These are phyloP conservation scores for Alisma plantagoaquatica DNA, from an alignment of 106 monocot species.

Conservation along the genomic window DNA sequence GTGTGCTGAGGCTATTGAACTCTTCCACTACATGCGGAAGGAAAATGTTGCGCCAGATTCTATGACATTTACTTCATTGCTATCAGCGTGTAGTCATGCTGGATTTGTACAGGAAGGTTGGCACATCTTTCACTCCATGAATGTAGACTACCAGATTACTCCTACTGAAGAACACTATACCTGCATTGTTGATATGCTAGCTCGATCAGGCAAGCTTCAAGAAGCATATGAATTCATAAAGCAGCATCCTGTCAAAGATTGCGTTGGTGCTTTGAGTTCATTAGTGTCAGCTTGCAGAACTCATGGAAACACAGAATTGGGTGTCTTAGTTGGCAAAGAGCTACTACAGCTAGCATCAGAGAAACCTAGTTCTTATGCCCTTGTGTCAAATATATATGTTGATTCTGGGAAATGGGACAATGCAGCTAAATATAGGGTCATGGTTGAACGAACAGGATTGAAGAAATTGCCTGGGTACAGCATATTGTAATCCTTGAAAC, in stretches of 20 bases:
- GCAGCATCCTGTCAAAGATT: constrained; percentile 18
- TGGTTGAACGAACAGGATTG: constrained; percentile 20
- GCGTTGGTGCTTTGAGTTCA: constrained; percentile 24
- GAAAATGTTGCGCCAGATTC: constrained; percentile 34
- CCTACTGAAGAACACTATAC: constrained; percentile 42
- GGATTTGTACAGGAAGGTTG: constrained; percentile 50
- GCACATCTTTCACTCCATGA: constrained; percentile 37
- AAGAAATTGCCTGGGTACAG: constrained; percentile 35
- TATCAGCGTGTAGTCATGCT: constrained; percentile 58
- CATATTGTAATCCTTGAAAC: too few relatives aligned
- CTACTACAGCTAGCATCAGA: constrained; percentile 30
- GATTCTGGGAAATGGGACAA: constrained; percentile 34
- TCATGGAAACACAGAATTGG: constrained; percentile 35
- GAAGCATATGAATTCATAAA: constrained; percentile 37
- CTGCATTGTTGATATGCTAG: constrained; percentile 56
- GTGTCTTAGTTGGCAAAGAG: constrained; percentile 28
- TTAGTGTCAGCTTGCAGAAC: constrained; percentile 45
- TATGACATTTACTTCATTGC: constrained; percentile 32
- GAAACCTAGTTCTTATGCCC: constrained; percentile 26
- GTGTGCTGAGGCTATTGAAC: constrained; percentile 20
- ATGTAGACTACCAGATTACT: constrained; percentile 14
- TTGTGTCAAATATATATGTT: constrained; percentile 35
- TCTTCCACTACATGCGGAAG: constrained; percentile 38
- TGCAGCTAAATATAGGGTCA: constrained; percentile 23
- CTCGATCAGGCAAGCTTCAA: constrained; percentile 42